phyloP scores from a whole-genome alignment of 257 asterid genomes.

The Ballota nigra region DNA sequence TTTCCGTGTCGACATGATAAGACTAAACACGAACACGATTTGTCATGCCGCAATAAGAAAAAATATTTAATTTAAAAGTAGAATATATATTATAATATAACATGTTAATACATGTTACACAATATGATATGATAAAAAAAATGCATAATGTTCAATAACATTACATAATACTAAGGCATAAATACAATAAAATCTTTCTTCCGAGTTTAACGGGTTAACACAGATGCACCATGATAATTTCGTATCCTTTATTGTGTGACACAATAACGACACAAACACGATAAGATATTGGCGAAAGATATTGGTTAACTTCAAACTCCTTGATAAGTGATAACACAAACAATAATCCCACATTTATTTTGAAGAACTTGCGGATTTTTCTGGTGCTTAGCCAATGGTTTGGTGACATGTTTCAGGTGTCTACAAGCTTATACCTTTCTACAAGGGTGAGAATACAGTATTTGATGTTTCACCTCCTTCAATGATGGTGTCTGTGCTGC shows the following conservation, averaged over 20 bases:
- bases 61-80: too few species aligned
- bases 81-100: background rate
- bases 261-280: background rate
- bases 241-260: background rate
- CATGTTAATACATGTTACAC: background rate
- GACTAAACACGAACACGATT: background rate
- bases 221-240: background rate
- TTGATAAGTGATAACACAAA: slow-evolving; percentile 2
- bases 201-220: background rate
- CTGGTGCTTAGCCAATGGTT: slow-evolving; percentile 21
- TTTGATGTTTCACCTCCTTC: slow-evolving; percentile 98
- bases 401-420: slow-evolving; percentile 51
- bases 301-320: slow-evolving; percentile 16
- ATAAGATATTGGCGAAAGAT: background rate
- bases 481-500: slow-evolving; percentile 63
- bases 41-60: background rate
- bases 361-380: slow-evolving; percentile 13
- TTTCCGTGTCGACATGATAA: background rate
- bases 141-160: background rate
- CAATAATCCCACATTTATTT: slow-evolving; percentile 11
- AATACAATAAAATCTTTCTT: background rate
- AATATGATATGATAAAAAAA: background rate
- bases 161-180: background rate
- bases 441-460: slow-evolving; percentile 95
- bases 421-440: slow-evolving; percentile 87